These are phyloP conservation scores for Solanum pennellii DNA, from an alignment of 257 asterid species.

Conservation along the genomic window DNA sequence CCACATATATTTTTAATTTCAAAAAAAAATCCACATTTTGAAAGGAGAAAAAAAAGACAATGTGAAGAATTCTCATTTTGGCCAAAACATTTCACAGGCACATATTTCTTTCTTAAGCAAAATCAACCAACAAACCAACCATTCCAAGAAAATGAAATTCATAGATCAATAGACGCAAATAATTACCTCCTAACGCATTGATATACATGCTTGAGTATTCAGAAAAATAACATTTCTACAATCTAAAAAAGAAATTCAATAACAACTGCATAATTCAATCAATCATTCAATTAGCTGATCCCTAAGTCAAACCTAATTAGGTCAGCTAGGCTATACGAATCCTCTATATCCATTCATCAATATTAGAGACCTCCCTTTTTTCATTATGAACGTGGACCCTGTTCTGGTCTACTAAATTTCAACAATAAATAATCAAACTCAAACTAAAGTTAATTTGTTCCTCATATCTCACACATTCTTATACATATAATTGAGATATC, in stretches of 20 bases:
- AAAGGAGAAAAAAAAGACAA: neutral
- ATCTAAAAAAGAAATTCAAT: neutral
- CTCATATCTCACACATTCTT: neutral
- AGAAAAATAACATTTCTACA: neutral
- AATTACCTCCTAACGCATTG: neutral
- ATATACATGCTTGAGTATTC: neutral
- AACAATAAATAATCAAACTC: neutral
- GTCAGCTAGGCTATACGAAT: neutral
- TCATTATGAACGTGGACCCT: neutral
- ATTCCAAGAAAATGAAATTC: neutral
- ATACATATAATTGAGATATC: neutral
- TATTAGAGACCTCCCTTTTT: neutral
- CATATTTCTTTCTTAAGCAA: neutral
- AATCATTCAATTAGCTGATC: neutral
- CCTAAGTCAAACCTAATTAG: neutral
- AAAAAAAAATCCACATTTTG: neutral
- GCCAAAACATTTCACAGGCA: neutral
- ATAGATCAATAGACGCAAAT: neutral
- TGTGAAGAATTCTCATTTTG: neutral
- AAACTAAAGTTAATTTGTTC: neutral
- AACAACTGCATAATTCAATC: neutral
- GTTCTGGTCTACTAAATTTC: neutral
- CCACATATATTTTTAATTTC: neutral
- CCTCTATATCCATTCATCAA: neutral
- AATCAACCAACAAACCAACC: neutral